Evolutionary conservation across 2,329 filamentous ascomycete species (phyloP).

Genomic region (Hymenoscyphus occultus): DNA sequence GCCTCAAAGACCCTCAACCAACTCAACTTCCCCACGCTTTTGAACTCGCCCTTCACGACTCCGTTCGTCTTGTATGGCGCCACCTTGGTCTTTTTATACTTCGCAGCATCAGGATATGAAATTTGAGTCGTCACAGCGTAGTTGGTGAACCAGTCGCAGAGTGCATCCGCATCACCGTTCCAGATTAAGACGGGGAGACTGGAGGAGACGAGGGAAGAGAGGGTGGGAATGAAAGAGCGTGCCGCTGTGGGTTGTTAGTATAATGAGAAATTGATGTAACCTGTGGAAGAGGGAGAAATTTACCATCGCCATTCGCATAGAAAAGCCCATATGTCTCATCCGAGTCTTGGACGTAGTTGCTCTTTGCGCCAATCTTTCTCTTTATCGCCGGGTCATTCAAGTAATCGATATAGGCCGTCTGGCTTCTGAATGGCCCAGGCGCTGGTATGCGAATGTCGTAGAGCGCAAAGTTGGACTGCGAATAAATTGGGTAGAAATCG

Average conservation of each 20-base stretch:
- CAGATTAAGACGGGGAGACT: conserved; percentile 51
- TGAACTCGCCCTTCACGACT: conserved; percentile 47
- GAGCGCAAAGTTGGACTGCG: conserved; percentile 40
- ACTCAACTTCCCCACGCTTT: conserved; percentile 48
- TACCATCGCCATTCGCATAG: conserved; percentile 41
- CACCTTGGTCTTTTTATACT: conserved; percentile 41
- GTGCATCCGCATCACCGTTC: conserved; percentile 57
- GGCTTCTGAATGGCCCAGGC: background rate
- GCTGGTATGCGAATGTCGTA: conserved; percentile 42
- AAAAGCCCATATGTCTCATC: conserved; percentile 40
- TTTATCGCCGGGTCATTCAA: conserved; percentile 29
- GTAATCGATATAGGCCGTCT: background rate
- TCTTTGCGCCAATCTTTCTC: conserved; percentile 45
- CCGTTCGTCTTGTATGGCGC: conserved; percentile 49
- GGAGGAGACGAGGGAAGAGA: conserved; percentile 46
- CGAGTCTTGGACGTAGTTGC: conserved; percentile 43
- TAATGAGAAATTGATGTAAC: background rate
- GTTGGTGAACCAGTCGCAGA: conserved; percentile 57
- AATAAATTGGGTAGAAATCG: conserved; percentile 6
- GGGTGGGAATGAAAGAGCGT: conserved; percentile 44
- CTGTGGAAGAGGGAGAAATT: background rate
- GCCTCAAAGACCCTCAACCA: conserved; percentile 49
- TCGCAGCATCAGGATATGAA: conserved; percentile 40
- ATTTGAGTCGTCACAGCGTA: conserved; percentile 46
- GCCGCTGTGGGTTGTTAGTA: conserved; percentile 29